Evolutionary conservation across 306 rosid species (phyloP).

Genomic region (Corylus avellana): DNA sequence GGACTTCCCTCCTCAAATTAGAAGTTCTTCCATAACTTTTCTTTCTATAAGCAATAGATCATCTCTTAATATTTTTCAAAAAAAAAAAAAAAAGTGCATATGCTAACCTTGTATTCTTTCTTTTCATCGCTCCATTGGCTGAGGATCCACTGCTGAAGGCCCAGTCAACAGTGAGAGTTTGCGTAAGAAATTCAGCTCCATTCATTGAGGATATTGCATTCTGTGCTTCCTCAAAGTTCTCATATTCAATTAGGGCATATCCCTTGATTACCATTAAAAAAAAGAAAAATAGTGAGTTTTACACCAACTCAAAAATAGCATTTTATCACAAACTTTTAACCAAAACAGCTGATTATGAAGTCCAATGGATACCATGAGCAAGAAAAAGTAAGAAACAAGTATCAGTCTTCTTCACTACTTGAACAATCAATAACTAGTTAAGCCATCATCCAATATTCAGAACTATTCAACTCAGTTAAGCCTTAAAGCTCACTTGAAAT

Average conservation of each 20-base stretch:
- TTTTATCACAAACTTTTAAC: background rate
- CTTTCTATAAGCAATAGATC: background rate
- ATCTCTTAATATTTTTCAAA: background rate
- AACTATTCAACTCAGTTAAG: background rate
- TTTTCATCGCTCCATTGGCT: slow-evolving; percentile 65
- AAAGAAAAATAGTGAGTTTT: background rate
- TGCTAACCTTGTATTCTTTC: slow-evolving; percentile 76
- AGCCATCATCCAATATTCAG: background rate
- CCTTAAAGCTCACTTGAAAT: background rate
- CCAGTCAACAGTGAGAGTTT: slow-evolving; percentile 82
- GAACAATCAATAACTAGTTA: background rate
- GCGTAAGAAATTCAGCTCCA: slow-evolving; percentile 79
- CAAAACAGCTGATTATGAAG: background rate
- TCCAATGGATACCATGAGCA: background rate
- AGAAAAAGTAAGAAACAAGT: background rate
- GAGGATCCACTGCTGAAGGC: slow-evolving; percentile 93
- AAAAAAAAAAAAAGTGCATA: background rate
- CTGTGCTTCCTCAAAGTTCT: slow-evolving; percentile 65
- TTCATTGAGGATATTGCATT: slow-evolving; percentile 84
- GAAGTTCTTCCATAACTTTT: slow-evolving; percentile 3
- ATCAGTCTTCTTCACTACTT: background rate
- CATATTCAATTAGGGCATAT: slow-evolving; percentile 59
- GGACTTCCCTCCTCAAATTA: background rate
- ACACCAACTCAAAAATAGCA: background rate
- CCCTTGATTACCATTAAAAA: slow-evolving; percentile 31